phyloP scores from a whole-genome alignment of 257 asterid species.

The Prunella vulgaris region DNA sequence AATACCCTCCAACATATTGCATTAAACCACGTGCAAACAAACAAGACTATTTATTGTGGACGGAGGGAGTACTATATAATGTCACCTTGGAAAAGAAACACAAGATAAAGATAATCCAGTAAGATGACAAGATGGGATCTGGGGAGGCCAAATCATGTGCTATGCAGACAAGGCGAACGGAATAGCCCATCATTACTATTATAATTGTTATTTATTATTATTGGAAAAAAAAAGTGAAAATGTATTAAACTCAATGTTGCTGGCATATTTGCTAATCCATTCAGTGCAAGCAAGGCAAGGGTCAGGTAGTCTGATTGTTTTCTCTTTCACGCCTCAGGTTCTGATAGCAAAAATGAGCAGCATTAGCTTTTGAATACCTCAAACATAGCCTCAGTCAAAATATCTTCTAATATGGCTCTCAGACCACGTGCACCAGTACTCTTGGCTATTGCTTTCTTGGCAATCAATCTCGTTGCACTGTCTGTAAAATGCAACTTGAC shows the following conservation, averaged over 20 bases:
- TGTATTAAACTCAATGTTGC: background rate
- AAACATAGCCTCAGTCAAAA: conserved; percentile 90
- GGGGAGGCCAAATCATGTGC: background rate
- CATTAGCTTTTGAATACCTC: conserved; percentile 46
- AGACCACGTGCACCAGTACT: conserved; percentile 95
- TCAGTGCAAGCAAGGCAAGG: background rate
- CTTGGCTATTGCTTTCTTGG: conserved; percentile 68
- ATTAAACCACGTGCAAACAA: too few species aligned
- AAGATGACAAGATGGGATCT: background rate
- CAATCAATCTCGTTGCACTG: conserved; percentile 62
- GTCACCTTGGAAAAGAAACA: background rate
- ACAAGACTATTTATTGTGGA: too few species aligned
- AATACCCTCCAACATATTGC: too few species aligned
- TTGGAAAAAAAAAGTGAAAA: background rate
- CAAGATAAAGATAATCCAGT: background rate
- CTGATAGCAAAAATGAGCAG: background rate
- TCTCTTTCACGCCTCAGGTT: conserved; percentile 7
- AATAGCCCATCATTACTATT: background rate
- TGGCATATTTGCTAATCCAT: background rate
- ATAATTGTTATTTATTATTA: background rate
- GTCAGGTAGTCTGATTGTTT: background rate
- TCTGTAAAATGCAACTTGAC: conserved; percentile 68
- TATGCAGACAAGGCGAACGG: background rate
- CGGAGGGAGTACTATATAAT: too few species aligned
- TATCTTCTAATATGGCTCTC: conserved; percentile 80